Evolutionary conservation across 306 rosid species (phyloP).

Genomic region (Fragaria nilgerrensis): DNA sequence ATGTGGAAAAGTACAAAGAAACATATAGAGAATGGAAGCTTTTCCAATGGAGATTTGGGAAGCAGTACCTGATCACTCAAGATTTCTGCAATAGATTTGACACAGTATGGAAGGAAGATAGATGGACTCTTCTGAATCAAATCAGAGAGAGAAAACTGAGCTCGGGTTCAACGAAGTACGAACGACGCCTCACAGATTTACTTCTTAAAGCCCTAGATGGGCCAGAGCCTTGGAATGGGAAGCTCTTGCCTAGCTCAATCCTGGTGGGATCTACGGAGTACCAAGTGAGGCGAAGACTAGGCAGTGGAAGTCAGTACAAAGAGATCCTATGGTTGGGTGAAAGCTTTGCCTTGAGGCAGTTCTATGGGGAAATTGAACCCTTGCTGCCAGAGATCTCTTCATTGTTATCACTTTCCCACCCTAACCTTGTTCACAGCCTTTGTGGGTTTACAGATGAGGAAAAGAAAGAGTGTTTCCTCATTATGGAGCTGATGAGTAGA

Average conservation of each 20-base stretch:
- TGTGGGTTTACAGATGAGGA: conserved; percentile 79
- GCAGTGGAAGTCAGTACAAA: conserved; percentile 62
- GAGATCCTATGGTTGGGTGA: conserved; percentile 88
- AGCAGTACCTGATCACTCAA: conserved; percentile 57
- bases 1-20: conserved; percentile 53
- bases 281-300: conserved; percentile 74
- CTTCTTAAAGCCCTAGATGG: conserved; percentile 49
- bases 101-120: conserved; percentile 70
- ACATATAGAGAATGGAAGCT: conserved; percentile 67
- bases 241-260: conserved; percentile 63
- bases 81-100: conserved; percentile 56
- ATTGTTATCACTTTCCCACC: conserved; percentile 71
- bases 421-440: conserved; percentile 59
- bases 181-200: conserved; percentile 43
- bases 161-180: conserved; percentile 46
- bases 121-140: conserved; percentile 60
- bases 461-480: conserved; percentile 67
- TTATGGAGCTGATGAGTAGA: conserved; percentile 81
- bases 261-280: conserved; percentile 69
- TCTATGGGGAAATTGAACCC: conserved; percentile 65
- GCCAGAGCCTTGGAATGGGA: conserved; percentile 42
- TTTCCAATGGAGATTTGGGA: conserved; percentile 87
- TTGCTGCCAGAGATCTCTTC: conserved; percentile 54
- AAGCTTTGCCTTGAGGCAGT: conserved; percentile 62
- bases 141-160: conserved; percentile 49